Conservation (phyloP, 202 grass and related monocot species). For the Zoysia matrella region DNA sequence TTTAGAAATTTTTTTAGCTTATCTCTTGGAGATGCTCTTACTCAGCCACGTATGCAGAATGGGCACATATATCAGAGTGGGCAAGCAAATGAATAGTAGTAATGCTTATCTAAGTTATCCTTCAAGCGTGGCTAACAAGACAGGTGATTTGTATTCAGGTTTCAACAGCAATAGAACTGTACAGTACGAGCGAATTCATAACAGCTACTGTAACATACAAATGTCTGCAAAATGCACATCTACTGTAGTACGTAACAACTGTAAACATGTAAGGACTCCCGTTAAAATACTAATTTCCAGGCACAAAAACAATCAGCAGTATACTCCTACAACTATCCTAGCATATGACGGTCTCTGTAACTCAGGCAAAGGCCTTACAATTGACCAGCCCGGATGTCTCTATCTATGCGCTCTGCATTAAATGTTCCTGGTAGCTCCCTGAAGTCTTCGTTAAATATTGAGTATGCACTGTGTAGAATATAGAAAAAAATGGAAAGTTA, state of each 20-base stretch:
- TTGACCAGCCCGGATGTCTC: conserved; percentile 85
- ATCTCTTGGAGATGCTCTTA: too few relatives aligned
- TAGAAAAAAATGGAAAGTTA: conserved; percentile 22
- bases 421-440: conserved; percentile 92
- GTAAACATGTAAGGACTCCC: neutral
- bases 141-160: neutral
- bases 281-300: conserved; percentile 19
- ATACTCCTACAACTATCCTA: conserved; percentile 36
- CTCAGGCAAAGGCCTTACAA: conserved; percentile 50
- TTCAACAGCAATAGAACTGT: neutral
- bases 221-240: conserved; percentile 7
- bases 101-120: neutral
- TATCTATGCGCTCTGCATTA: conserved; percentile 88
- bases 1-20: too few relatives aligned
- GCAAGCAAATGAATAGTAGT: neutral
- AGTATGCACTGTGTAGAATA: conserved; percentile 78
- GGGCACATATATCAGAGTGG: neutral
- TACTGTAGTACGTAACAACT: conserved; percentile 3
- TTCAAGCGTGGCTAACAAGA: neutral
- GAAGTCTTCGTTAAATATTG: conserved; percentile 98
- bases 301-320: neutral
- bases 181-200: neutral
- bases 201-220: neutral
- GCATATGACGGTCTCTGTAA: neutral
- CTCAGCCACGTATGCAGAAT: neutral